A percentile compares a stretch with the other conserved stretches of the same genome.
Conservation (phyloP, 1,284 basidiomycete species). For the Ustilago hordei region DNA sequence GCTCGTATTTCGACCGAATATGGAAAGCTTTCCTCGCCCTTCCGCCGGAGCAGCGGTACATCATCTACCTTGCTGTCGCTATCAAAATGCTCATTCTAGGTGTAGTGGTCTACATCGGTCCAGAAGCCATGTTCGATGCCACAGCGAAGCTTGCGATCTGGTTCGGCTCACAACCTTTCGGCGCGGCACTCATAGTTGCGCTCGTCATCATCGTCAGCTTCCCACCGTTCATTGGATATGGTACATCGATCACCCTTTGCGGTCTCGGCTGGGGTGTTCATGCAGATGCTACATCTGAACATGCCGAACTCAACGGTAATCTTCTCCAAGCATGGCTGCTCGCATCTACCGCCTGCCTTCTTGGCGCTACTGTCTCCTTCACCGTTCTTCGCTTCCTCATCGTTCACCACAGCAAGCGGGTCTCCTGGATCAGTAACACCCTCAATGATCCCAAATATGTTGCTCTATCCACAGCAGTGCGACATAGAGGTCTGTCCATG, state of each 20-base stretch:
- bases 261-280: conserved; percentile 60
- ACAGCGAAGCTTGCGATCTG: conserved; percentile 49
- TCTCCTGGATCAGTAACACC: conserved; percentile 26
- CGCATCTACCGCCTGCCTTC: conserved; percentile 53
- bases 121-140: conserved; percentile 45
- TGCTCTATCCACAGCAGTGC: conserved; percentile 61
- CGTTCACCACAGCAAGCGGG: conserved; percentile 30
- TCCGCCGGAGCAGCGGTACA: conserved; percentile 29
- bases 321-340: conserved; percentile 56
- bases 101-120: conserved; percentile 34
- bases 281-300: conserved; percentile 16
- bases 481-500: conserved; percentile 52
- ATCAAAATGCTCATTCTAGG: conserved; percentile 26
- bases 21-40: conserved; percentile 26
- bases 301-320: conserved; percentile 17
- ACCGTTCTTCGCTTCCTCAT: conserved; percentile 37
- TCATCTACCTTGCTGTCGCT: conserved; percentile 30
- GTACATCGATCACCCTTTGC: conserved; percentile 58
- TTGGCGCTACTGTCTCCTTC: conserved; percentile 58
- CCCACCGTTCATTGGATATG: conserved; percentile 64
- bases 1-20: conserved; percentile 22
- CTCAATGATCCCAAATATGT: conserved; percentile 51
- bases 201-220: conserved; percentile 51
- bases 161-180: conserved; percentile 40
- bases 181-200: conserved; percentile 37